A percentile compares a stretch with the other conserved stretches of the same genome.
Conservation (phyloP, 352 stramenopile species). For the Bremia lactucae region DNA sequence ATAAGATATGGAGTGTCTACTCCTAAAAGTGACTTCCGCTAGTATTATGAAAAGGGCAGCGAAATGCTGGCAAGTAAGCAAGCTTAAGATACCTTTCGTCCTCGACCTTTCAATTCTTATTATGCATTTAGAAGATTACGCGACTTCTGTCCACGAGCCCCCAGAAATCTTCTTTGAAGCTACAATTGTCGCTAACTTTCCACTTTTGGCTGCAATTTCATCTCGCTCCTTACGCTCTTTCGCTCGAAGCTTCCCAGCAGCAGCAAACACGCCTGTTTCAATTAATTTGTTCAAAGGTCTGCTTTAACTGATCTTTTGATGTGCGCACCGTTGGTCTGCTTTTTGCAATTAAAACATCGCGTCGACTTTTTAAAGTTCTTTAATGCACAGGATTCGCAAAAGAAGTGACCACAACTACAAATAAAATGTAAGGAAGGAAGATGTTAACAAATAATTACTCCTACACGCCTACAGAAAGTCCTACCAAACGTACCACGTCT, state of each 20-base stretch:
- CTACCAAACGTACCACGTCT: conserved; percentile 62
- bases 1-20: conserved; percentile 1
- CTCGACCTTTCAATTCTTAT: background rate
- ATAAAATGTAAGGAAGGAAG: background rate
- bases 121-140: background rate
- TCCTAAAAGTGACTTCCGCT: background rate
- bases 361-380: conserved; percentile 74
- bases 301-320: background rate
- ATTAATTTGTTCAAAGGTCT: background rate
- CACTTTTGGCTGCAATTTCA: conserved; percentile 6
- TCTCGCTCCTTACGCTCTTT: conserved; percentile 29
- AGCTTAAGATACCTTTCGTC: no score
- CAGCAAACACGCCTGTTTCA: conserved; percentile 78
- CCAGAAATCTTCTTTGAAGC: background rate
- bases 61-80: background rate
- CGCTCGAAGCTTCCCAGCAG: conserved; percentile 67
- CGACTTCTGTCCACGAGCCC: conserved; percentile 15
- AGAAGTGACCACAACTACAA: conserved; percentile 90
- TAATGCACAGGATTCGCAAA: conserved; percentile 90
- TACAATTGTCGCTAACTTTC: background rate
- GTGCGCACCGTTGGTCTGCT: conserved; percentile 83
- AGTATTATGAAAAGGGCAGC: conserved; percentile 19
- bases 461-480: background rate
- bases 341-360: conserved; percentile 90
- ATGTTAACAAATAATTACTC: background rate